Conservation (phyloP, 2,329 filamentous ascomycete genomes). For the Fusarium tanahbumbuense region DNA sequence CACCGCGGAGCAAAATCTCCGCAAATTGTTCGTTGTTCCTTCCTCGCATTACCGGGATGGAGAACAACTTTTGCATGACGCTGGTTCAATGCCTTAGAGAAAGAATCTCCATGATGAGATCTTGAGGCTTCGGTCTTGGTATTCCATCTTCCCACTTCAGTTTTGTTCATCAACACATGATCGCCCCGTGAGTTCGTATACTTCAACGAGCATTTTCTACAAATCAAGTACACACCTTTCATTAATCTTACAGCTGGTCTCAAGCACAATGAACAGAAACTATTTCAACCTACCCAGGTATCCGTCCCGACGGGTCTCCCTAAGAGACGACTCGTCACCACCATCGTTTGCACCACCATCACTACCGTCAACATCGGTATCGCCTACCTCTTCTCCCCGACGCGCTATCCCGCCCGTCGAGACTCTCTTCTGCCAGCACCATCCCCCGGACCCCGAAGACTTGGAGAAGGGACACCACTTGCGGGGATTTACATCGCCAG, state of each 20-base stretch:
- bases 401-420: neutral
- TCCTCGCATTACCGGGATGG: neutral
- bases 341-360: neutral
- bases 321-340: neutral
- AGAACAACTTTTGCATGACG: neutral
- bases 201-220: neutral
- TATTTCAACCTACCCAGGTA: neutral
- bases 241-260: neutral
- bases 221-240: neutral
- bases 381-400: neutral
- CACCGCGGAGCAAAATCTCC: neutral
- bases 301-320: neutral
- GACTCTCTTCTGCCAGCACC: too few species aligned
- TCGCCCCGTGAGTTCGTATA: neutral
- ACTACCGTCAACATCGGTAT: neutral
- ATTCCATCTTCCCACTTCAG: neutral
- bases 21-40: neutral
- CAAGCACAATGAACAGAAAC: neutral
- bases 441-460: neutral
- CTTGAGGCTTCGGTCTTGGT: neutral
- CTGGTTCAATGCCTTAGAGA: neutral
- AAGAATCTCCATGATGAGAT: too few species aligned
- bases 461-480: neutral
- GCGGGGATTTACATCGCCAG: neutral
- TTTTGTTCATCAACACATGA: neutral